These are phyloP conservation scores for Dioscorea dumetorum DNA, from an alignment of 106 monocot genomes.

Conservation along the genomic window DNA sequence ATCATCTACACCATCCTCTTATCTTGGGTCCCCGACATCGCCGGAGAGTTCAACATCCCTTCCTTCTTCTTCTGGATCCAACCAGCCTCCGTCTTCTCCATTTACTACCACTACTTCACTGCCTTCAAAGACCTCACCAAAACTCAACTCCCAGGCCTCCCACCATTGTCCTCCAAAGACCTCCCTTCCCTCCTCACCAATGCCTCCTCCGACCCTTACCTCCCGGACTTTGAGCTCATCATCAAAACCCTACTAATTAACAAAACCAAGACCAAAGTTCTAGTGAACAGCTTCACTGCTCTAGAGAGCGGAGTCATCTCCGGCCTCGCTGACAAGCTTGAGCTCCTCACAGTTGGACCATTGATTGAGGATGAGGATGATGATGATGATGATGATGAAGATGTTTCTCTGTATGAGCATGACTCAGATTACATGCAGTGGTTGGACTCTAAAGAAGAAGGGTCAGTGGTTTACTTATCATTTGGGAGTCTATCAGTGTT, in stretches of 20 bases:
- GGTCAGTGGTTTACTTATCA: constrained; percentile 64
- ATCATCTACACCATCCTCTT: constrained; percentile 22
- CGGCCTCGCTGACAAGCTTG: constrained; percentile 4
- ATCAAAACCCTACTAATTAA: background rate
- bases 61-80: constrained; percentile 4
- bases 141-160: constrained; percentile 22
- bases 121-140: constrained; percentile 2
- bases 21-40: constrained; percentile 22
- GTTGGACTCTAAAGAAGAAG: constrained; percentile 28
- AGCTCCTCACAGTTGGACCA: constrained; percentile 47
- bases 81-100: background rate
- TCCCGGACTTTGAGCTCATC: background rate
- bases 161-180: constrained; percentile 25
- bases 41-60: constrained; percentile 10
- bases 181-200: constrained; percentile 36
- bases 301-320: constrained; percentile 18
- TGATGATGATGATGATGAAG: constrained; percentile 5
- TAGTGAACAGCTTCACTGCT: constrained; percentile 44
- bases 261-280: constrained; percentile 10
- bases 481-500: constrained; percentile 47
- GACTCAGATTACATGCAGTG: constrained; percentile 25
- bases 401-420: constrained; percentile 8
- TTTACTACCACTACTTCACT: constrained; percentile 4
- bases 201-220: background rate
- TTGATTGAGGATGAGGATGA: constrained; percentile 4